Base-by-base conservation (phyloP, 805 yeast species). In the Nakazawaea anatomiae region DNA sequence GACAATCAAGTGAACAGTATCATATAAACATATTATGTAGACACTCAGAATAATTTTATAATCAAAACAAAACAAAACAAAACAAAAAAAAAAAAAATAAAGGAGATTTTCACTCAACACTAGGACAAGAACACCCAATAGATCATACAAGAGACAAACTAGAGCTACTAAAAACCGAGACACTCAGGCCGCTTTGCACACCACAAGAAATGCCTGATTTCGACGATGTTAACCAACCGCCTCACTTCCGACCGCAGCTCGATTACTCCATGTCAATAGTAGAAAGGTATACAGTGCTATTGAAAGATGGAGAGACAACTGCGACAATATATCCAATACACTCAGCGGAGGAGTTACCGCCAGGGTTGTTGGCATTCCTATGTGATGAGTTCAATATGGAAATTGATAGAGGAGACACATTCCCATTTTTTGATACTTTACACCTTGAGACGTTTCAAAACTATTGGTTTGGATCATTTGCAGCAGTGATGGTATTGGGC, bases 381-480 rank as follows among this genome's bases (percentile, higher is more conserved):
- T 82, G 92, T 55, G 97, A 91, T 63, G 98, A 94, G 67, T 88
- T 87, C 69, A 92, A 92, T 66, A 85, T 87, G 82, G 99, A 92
- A 64, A 81, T 92, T 28, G 91, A 85, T 54, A 75, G 89, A 42
- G 97, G 97, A 38, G 92, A 87, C 54, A 85, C 96, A 7, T 84
- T 80, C 63, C 91, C 97, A 2, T 87, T 87, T 63, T 86, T 89
- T 57, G 96, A 90, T 56, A 82, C 88, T 2, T 68, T 92, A 47
- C 80, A 83, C 38, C 68, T 87, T 42, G 89, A 87, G 49, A 83
- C 86, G 54, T 94, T 92, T 62, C 85, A 81, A 59, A 79, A 80
- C 54, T 85, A 83, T 61, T 92, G 99, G 99, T 90, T 94, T 63
- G 84, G 89, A 2, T 76, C 87, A 4, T 85, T 88, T 66, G 89